These are phyloP conservation scores for Eustoma russellianum DNA, from an alignment of 257 asterid species.

Conservation along the genomic window DNA sequence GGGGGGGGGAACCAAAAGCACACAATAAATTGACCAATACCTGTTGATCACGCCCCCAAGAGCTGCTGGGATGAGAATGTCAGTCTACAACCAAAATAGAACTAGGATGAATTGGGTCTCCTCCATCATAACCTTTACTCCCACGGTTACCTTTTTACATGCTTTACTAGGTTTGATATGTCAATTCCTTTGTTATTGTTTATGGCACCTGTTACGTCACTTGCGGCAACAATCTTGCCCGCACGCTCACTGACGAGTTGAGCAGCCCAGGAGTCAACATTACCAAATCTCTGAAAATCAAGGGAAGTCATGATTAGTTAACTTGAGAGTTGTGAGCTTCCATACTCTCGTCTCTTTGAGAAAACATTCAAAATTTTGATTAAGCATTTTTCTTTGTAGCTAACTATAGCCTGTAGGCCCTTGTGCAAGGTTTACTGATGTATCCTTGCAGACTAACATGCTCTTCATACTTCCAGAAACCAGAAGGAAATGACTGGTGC, in stretches of 20 bases:
- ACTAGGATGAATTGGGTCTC: slow-evolving; percentile 36
- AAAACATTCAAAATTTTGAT: background rate
- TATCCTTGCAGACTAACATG: too few species aligned
- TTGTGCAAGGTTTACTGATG: background rate
- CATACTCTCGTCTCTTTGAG: background rate
- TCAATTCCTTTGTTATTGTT: slow-evolving; percentile 54
- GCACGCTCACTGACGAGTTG: slow-evolving; percentile 42
- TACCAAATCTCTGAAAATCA: slow-evolving; percentile 44
- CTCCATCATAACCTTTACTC: slow-evolving; percentile 65
- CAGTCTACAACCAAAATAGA: slow-evolving; percentile 64
- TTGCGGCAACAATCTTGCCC: slow-evolving; percentile 48
- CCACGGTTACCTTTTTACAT: slow-evolving; percentile 45
- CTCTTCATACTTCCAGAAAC: too few species aligned
- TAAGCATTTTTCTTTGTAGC: background rate
- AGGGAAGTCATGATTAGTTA: too few species aligned
- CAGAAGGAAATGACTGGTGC: too few species aligned
- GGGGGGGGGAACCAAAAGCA: background rate
- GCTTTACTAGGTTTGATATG: slow-evolving; percentile 43
- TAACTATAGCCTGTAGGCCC: too few species aligned
- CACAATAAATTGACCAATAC: slow-evolving; percentile 12
- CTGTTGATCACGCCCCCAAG: slow-evolving; percentile 87
- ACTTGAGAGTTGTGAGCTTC: background rate
- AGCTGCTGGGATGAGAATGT: slow-evolving; percentile 85
- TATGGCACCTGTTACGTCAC: slow-evolving; percentile 56
- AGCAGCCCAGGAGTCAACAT: slow-evolving; percentile 71